A percentile compares a stretch with the other conserved stretches of the same genome.
Evolutionary conservation across 768 basidiomycete genomes (phyloP).

Genomic region (Lenzites betulinus): DNA sequence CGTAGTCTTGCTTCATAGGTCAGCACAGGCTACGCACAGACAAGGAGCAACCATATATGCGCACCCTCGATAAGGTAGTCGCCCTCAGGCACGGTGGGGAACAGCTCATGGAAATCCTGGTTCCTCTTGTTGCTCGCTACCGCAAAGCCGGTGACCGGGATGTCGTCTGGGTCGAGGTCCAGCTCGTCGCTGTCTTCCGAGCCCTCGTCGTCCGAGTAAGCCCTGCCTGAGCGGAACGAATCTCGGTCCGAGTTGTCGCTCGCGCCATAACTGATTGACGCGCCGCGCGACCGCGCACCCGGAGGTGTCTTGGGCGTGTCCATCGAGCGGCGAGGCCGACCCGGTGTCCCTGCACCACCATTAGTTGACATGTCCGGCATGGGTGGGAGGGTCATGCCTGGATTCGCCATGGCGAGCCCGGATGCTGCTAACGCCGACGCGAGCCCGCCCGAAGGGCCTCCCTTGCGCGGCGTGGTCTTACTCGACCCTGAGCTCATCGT

Average conservation of each 20-base stretch:
- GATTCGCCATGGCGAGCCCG: slow-evolving; percentile 66
- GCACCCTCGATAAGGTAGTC: slow-evolving; percentile 98
- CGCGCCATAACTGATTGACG: slow-evolving; percentile 24
- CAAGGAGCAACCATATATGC: slow-evolving; percentile 22
- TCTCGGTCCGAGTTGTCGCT: slow-evolving; percentile 19
- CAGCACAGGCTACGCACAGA: slow-evolving; percentile 4
- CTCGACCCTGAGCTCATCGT: slow-evolving; percentile 21
- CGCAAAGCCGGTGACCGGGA: slow-evolving; percentile 94
- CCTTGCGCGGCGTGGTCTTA: slow-evolving; percentile 42
- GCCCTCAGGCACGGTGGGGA: slow-evolving; percentile 85
- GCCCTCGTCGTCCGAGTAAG: slow-evolving; percentile 28
- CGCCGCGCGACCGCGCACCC: slow-evolving; percentile 21
- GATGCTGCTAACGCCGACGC: slow-evolving; percentile 69
- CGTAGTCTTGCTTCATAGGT: slow-evolving; percentile 72
- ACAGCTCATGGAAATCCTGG: slow-evolving; percentile 93
- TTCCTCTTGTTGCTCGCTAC: slow-evolving; percentile 95
- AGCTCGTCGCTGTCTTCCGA: slow-evolving; percentile 37
- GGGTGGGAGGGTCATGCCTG: slow-evolving; percentile 49
- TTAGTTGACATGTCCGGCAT: slow-evolving; percentile 4
- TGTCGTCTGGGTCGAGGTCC: slow-evolving; percentile 66
- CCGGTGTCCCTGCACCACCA: neutral
- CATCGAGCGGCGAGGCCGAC: slow-evolving; percentile 11
- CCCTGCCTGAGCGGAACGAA: slow-evolving; percentile 21
- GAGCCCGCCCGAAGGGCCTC: slow-evolving; percentile 43
- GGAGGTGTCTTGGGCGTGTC: slow-evolving; percentile 18